phyloP scores from a whole-genome alignment of 805 yeast species.

The Jamesozyma piceae region DNA sequence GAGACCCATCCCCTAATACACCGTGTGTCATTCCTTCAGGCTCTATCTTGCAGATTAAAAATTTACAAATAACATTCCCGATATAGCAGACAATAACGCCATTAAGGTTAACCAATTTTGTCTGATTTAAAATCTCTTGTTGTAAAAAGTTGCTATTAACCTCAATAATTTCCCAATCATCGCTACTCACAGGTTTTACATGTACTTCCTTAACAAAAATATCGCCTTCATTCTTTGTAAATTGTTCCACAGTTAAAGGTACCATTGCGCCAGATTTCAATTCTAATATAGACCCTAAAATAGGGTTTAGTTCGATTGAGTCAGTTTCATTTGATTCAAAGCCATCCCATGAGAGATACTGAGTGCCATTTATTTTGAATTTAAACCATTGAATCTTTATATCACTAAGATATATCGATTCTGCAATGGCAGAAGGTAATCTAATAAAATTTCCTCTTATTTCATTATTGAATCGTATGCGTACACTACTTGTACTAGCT shows the following conservation, averaged over 20 bases:
- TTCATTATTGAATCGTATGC: slow-evolving; percentile 8
- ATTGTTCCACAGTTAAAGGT: slow-evolving; percentile 10
- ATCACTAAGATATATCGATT: slow-evolving; percentile 4
- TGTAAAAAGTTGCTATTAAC: slow-evolving; percentile 71
- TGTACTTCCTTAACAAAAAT: slow-evolving; percentile 45
- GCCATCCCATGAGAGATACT: slow-evolving; percentile 10
- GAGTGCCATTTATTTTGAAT: slow-evolving; percentile 4
- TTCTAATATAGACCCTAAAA: slow-evolving; percentile 9
- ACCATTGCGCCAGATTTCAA: slow-evolving; percentile 2
- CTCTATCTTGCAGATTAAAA: slow-evolving; percentile 42
- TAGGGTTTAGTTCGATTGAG: slow-evolving; percentile 21
- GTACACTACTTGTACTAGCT: neutral
- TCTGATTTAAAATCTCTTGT: slow-evolving; percentile 63
- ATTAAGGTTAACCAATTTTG: slow-evolving; percentile 57
- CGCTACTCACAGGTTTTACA: slow-evolving; percentile 64
- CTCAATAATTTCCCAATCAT: slow-evolving; percentile 90
- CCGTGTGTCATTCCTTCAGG: slow-evolving; percentile 36
- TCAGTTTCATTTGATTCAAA: slow-evolving; percentile 8
- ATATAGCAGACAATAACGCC: slow-evolving; percentile 65
- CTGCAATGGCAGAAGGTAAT: slow-evolving; percentile 14
- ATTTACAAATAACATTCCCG: slow-evolving; percentile 48
- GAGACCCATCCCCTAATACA: slow-evolving; percentile 52
- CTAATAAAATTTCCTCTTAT: slow-evolving; percentile 25
- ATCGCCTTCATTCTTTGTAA: slow-evolving; percentile 5
- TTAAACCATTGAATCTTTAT: slow-evolving; percentile 6